Conservation (phyloP, 345 rosid species). For the Rhizophora mangle region DNA sequence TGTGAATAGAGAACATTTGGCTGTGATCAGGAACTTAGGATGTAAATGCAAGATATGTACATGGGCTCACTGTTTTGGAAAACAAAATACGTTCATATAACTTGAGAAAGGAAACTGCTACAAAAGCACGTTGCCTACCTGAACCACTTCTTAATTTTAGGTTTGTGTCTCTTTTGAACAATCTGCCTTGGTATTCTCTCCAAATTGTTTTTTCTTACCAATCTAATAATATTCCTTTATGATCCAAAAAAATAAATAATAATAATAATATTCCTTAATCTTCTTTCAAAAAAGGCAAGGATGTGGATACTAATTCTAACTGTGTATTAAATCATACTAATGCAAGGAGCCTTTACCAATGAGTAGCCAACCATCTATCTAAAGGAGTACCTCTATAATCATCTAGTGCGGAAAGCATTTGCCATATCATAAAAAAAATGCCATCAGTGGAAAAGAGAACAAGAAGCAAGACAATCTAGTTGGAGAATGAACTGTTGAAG, state of each 20-base stretch:
- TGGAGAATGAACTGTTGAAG: constrained; percentile 38
- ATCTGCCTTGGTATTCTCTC: constrained; percentile 18
- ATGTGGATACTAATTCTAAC: constrained; percentile 12
- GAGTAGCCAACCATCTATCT: constrained; percentile 2
- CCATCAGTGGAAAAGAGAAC: constrained; percentile 38
- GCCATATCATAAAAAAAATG: constrained; percentile 35
- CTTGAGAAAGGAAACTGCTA: neutral
- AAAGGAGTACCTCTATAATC: constrained; percentile 4
- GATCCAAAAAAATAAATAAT: too few species aligned
- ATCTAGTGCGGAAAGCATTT: constrained; percentile 21
- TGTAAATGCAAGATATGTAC: neutral
- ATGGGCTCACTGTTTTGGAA: neutral
- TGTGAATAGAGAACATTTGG: too few species aligned
- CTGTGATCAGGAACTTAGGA: neutral
- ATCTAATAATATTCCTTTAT: too few species aligned
- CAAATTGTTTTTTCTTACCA: constrained; percentile 7
- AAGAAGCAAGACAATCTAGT: constrained; percentile 32
- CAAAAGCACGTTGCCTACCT: constrained; percentile 15
- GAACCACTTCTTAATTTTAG: constrained; percentile 15
- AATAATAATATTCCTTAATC: neutral
- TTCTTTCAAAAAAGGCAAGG: constrained; percentile 7
- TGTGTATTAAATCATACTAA: constrained; percentile 11
- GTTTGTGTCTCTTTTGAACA: constrained; percentile 9
- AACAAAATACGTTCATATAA: neutral
- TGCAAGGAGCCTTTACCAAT: constrained; percentile 5